Percentiles rank a stretch among this genome's conserved stretches.
phyloP scores from a whole-genome alignment of 139 green algal genomes.

The Chlorella ohadii region DNA sequence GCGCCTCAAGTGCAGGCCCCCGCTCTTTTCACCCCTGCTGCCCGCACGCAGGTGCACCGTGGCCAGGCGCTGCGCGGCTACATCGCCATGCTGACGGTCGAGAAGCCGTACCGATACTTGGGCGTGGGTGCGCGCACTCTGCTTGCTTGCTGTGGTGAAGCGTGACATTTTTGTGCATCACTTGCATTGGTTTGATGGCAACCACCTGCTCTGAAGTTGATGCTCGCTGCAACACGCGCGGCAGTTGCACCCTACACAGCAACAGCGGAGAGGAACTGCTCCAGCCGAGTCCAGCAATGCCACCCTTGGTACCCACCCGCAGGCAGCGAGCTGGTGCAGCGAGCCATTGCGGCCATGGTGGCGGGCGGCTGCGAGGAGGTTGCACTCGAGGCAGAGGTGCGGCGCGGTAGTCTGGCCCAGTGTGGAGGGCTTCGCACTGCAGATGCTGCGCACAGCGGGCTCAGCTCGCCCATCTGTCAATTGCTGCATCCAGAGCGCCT shows the following conservation, averaged over 20 bases:
- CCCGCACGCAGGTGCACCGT: constrained; percentile 52
- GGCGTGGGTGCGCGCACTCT: constrained; percentile 74
- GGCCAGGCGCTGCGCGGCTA: constrained; percentile 86
- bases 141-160: neutral
- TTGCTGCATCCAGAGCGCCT: no score
- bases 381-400: constrained; percentile 94
- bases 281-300: no score
- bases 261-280: no score
- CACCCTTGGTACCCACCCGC: neutral
- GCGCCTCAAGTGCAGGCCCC: no score
- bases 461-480: no score
- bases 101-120: constrained; percentile 81
- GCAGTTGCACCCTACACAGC: no score
- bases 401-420: no score
- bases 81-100: constrained; percentile 98
- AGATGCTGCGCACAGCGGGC: no score
- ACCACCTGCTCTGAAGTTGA: neutral
- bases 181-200: neutral
- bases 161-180: no score
- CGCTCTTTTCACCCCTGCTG: no score
- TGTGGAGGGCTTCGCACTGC: no score
- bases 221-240: no score
- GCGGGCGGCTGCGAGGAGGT: constrained; percentile 81
- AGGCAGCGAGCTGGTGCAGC: constrained; percentile 84
- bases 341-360: constrained; percentile 78